Conservation (phyloP, 2,329 filamentous ascomycete genomes). For the Paecilomyces sp. region DNA sequence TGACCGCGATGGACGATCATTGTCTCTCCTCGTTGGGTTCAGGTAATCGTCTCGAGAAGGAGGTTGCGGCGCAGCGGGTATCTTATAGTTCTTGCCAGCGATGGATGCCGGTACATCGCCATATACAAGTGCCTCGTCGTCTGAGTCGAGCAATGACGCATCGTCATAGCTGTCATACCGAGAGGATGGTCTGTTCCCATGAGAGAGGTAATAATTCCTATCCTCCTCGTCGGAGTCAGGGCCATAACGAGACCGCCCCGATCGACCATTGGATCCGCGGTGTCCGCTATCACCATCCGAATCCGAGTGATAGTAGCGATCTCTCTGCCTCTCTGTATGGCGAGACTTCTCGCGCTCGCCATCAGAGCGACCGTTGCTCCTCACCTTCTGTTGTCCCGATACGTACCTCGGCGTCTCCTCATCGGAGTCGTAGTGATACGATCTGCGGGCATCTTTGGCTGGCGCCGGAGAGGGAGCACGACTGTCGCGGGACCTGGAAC, state of each 20-base stretch:
- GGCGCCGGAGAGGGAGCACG: constrained; percentile 25
- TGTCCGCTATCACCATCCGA: constrained; percentile 11
- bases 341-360: constrained; percentile 15
- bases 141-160: constrained; percentile 19
- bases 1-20: too few species aligned
- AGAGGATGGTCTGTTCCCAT: constrained; percentile 7
- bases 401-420: constrained; percentile 18
- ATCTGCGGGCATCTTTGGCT: constrained; percentile 12
- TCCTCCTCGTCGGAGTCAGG: constrained; percentile 5
- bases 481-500: constrained; percentile 37
- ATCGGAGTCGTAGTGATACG: constrained; percentile 21
- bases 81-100: constrained; percentile 4
- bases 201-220: not conserved
- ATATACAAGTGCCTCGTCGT: constrained; percentile 31
- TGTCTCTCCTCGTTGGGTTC: too few species aligned
- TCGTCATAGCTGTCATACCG: constrained; percentile 17
- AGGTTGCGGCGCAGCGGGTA: constrained; percentile 5
- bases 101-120: constrained; percentile 18
- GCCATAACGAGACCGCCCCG: not conserved
- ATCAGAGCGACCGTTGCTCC: constrained; percentile 12
- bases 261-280: constrained; percentile 1
- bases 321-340: constrained; percentile 9
- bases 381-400: constrained; percentile 3
- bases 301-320: constrained; percentile 20
- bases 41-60: too few species aligned